Conservation (phyloP, 306 rosid genomes). For the Biancaea sappan region DNA sequence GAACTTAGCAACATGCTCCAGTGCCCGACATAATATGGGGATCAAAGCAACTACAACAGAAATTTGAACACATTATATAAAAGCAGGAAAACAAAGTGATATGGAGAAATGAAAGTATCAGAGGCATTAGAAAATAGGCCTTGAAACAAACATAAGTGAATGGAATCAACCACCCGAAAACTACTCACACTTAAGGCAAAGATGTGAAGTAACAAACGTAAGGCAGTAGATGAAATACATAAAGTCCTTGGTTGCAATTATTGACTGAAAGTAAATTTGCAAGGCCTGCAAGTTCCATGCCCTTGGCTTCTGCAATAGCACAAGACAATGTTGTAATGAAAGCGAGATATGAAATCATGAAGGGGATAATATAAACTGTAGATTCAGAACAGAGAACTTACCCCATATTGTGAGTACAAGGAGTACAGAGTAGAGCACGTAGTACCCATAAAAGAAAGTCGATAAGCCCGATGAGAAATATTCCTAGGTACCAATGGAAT, state of each 20-base stretch:
- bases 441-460: conserved; percentile 88
- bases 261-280: conserved; percentile 83
- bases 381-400: conserved; percentile 39
- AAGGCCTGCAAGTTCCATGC: conserved; percentile 89
- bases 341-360: conserved; percentile 6
- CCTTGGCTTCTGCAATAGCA: conserved; percentile 78
- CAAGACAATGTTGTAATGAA: conserved; percentile 27
- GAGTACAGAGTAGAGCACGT: conserved; percentile 77
- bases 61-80: conserved; percentile 29
- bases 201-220: conserved; percentile 74
- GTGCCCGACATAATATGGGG: conserved; percentile 79
- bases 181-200: conserved; percentile 80
- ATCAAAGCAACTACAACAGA: conserved; percentile 83
- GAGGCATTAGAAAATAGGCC: neutral
- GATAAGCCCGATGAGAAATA: conserved; percentile 86
- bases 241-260: conserved; percentile 78
- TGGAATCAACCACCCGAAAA: conserved; percentile 14
- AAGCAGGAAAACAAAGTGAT: neutral
- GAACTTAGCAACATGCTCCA: conserved; percentile 93
- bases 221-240: conserved; percentile 82
- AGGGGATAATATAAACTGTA: conserved; percentile 4
- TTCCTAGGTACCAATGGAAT: conserved; percentile 73
- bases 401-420: conserved; percentile 80
- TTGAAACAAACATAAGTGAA: conserved; percentile 14
- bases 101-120: neutral